These are phyloP conservation scores for Dalechampia spathulata DNA, from an alignment of 441 rosid genomes.

Conservation along the genomic window DNA sequence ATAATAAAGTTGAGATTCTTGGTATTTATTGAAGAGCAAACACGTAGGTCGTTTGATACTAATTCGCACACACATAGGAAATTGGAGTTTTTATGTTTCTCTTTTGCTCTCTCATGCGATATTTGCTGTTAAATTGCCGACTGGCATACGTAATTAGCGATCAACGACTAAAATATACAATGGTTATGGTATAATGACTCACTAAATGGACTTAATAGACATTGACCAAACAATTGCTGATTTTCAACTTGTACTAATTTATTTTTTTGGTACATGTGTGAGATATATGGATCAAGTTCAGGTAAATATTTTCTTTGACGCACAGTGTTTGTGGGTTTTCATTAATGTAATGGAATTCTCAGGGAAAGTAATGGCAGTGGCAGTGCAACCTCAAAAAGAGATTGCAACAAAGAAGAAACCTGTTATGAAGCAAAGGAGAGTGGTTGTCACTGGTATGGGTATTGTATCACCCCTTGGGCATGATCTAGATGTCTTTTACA, in stretches of 20 bases:
- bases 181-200: too few relatives aligned
- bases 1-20: not conserved
- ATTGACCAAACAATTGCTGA: too few relatives aligned
- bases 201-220: too few relatives aligned
- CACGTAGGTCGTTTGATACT: not conserved
- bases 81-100: not conserved
- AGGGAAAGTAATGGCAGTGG: constrained; percentile 69
- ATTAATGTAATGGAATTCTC: constrained; percentile 7
- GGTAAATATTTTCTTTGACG: too few relatives aligned
- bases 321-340: not conserved
- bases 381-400: constrained; percentile 61
- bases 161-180: too few relatives aligned
- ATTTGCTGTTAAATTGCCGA: not conserved
- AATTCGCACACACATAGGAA: not conserved
- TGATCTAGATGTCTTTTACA: constrained; percentile 66
- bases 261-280: too few relatives aligned
- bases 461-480: constrained; percentile 75
- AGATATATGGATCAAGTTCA: not conserved
- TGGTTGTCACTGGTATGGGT: constrained; percentile 97
- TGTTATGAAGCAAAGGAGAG: constrained; percentile 55
- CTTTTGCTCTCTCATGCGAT: not conserved
- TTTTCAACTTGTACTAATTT: too few relatives aligned
- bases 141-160: not conserved
- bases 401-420: constrained; percentile 49
- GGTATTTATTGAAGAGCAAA: not conserved